These are phyloP conservation scores for Aspergillus pseudotamarii DNA, from an alignment of 2,329 filamentous ascomycete species.

Conservation along the genomic window DNA sequence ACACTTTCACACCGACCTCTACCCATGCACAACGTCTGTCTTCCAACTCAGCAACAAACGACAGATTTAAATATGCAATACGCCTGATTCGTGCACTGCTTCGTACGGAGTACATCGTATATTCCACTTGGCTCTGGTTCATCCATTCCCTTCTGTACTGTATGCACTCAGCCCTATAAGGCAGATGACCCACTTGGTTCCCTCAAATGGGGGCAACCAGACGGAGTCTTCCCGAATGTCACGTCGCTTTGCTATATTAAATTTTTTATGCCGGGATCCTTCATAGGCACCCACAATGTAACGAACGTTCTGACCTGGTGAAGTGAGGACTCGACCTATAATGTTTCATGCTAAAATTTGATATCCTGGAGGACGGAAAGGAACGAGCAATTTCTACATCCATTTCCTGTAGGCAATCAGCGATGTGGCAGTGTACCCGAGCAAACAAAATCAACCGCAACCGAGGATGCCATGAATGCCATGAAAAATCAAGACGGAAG, in stretches of 20 bases:
- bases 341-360: background rate
- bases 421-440: background rate
- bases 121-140: background rate
- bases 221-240: background rate
- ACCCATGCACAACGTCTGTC: background rate
- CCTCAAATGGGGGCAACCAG: background rate
- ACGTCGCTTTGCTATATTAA: background rate
- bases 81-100: background rate
- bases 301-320: too few species aligned
- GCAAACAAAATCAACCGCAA: background rate
- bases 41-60: background rate
- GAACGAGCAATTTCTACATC: background rate
- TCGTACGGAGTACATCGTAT: background rate
- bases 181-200: background rate
- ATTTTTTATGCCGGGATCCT: background rate
- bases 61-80: background rate
- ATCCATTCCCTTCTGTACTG: background rate
- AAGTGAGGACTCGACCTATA: background rate
- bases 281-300: background rate
- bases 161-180: constrained; percentile 1
- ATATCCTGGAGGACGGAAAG: background rate
- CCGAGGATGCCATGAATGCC: background rate
- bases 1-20: background rate
- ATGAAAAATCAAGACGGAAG: background rate
- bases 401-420: background rate